Base-by-base conservation (phyloP, 345 rosid species). In the Hirschfeldia incana region DNA sequence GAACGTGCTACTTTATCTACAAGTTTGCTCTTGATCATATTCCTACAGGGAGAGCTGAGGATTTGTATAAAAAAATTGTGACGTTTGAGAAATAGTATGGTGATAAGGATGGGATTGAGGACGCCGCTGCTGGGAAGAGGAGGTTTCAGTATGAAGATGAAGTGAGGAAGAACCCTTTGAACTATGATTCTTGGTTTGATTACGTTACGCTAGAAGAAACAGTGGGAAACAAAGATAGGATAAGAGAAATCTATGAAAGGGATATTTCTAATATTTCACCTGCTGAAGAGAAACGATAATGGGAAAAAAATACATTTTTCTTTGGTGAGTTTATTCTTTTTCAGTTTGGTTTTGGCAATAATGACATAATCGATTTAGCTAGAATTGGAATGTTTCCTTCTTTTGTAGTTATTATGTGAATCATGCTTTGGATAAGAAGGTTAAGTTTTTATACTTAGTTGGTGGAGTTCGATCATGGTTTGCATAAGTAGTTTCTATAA, bases 151-250 rank as follows among this genome's bases (percentile, higher is more conserved):
- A 66, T 21, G 70, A 66, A 42, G 53, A 66, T 66, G 70, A 66
- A 9, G 70, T 66, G 15, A 44, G 58, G 59, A 67, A 67, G 37
- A 27, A 28, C 11, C 12, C 71, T 67, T 27, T 67, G 58, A 28
- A 44, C 36, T 67, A 67, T 3, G 57, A 67, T 67, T 67, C 55
- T 3, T 67, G 70, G 70, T 67, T 67, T 6, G 58, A 67, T 42
- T 42, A 67, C 13, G 36, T 26, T 67, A 67, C 11, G 58, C 21
- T 42, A 11, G 71, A 67, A 13, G 71, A 66, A 55, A 44, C 15
- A 13, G 57, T 67, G 3, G 71, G 71, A 58, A 42, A 67, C 37
- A 34, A 34, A 34, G 37, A 34, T 34, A 34, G 37, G 37, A 7
- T 34, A 34, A 6, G 37, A 4, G 32, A 34, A 6, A 6, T 6